Evolutionary conservation across 495 filamentous ascomycete species (phyloP), one percentile per base, ranked within the genome.

Genomic region (Pyrenula massariospora): DNA sequence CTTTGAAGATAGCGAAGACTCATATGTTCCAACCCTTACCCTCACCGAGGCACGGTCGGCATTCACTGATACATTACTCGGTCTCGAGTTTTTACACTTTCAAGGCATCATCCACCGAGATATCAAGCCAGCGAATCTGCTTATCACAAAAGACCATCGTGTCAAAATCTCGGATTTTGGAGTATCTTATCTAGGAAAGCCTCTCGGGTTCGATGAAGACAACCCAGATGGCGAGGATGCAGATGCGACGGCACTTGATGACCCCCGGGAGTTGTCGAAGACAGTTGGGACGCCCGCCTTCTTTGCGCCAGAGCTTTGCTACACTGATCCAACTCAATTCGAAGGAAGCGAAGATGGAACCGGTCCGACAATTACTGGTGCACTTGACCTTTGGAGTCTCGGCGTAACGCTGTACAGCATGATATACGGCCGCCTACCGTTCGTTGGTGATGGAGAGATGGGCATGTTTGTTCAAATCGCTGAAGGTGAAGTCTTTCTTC

Each of bases 81-180:
- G 93, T 22, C 70, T 99, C 23, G 94, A 97, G 64, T 97, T 96
- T 65, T 78, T 99, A 3, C 93, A 99, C 62, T 97, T 89, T 63
- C 88, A 97, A 70, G 91, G 91, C 25, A 92, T 99, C 49, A 90
- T 97, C 49, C 93, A 99, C 66, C 88, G 93, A 25, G 93, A 99
- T 66, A 99, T 99, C 73, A 99, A 99, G 68, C 93, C 93, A 0
- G 91, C 92, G n/a, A 99, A 99, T 67, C 77, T 99, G 3, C 77
- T 99, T 8, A 87, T 90, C 72, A 95, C 90, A 3, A 80, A 77
- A 56, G 86, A 90, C 61, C 81, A 90, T 63, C 83, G 86, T 12
- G 88, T 95, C 59, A 99, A 97, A 75, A 99, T 99, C 52, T 97
- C 93, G n/a, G 93, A 99, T 65, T 99, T 99, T 72, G 93, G 93